Conservation (phyloP, 345 rosid species). For the Anastatica hierochuntica region DNA sequence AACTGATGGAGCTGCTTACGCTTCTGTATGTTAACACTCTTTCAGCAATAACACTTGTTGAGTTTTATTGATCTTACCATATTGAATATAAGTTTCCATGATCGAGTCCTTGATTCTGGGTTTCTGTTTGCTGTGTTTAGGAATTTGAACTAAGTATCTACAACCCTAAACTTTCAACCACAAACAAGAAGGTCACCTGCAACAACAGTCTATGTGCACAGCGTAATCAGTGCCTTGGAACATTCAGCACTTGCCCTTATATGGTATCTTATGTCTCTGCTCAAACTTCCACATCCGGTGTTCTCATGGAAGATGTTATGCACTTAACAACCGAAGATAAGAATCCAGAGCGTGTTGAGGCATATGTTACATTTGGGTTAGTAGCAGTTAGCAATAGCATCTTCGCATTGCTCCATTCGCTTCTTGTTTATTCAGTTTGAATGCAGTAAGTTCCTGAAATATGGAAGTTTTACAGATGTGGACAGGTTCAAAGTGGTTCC, state of each 20-base stretch:
- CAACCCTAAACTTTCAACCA: conserved; percentile 54
- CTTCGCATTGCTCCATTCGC: not conserved
- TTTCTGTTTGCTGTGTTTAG: conserved; percentile 32
- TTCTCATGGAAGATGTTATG: conserved; percentile 72
- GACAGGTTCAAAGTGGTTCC: conserved; percentile 88
- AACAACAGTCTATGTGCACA: conserved; percentile 53
- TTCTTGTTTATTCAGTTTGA: not conserved
- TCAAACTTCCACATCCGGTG: conserved; percentile 74
- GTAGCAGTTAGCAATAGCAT: conserved; percentile 17
- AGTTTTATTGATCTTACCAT: not conserved
- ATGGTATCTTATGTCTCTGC: conserved; percentile 69
- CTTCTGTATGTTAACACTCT: conserved; percentile 41
- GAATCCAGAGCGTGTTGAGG: conserved; percentile 38
- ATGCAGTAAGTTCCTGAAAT: conserved; percentile 15
- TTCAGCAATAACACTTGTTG: not conserved
- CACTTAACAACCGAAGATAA: conserved; percentile 50
- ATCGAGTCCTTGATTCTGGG: no score
- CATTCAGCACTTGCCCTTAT: conserved; percentile 73
- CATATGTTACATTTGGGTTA: conserved; percentile 68
- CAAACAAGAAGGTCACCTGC: conserved; percentile 70
- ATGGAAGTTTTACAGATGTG: conserved; percentile 66
- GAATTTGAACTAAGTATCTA: conserved; percentile 65
- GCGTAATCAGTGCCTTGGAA: conserved; percentile 50
- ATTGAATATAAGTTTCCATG: no score
- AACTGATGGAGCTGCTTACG: conserved; percentile 42